These are phyloP conservation scores for Coemansia sp. DNA, from an alignment of 192 early-diverging fungal species.

Conservation along the genomic window DNA sequence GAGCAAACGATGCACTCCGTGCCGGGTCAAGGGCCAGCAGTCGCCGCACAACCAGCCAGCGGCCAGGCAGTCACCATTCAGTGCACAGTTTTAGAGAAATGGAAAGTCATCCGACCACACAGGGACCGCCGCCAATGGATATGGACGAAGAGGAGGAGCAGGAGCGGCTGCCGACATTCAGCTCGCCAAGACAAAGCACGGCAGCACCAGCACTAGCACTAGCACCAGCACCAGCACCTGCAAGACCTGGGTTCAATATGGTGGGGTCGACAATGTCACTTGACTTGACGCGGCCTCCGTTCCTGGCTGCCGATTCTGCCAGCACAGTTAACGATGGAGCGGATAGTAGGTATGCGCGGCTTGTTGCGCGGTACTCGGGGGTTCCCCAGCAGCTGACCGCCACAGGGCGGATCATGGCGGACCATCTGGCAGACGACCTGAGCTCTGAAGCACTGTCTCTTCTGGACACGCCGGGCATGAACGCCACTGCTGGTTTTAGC, in stretches of 20 bases:
- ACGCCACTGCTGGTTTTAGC: constrained; percentile 23
- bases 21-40: not conserved
- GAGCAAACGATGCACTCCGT: constrained; percentile 5
- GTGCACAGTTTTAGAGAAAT: not conserved
- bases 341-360: constrained; percentile 23
- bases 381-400: not conserved
- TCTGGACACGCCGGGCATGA: constrained; percentile 24
- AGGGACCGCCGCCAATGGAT: too few relatives aligned
- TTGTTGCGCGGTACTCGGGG: constrained; percentile 35
- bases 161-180: constrained; percentile 24
- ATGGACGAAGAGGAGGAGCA: not conserved
- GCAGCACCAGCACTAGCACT: too few relatives aligned
- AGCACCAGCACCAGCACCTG: too few relatives aligned
- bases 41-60: constrained; percentile 4
- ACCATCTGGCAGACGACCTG: not conserved
- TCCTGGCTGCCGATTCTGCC: constrained; percentile 1
- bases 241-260: not conserved
- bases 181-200: constrained; percentile 14
- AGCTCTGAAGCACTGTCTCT: constrained; percentile 26
- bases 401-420: not conserved
- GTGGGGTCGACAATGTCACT: not conserved
- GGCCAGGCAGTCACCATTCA: constrained; percentile 21
- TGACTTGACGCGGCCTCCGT: not conserved
- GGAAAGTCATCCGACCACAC: not conserved
- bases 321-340: constrained; percentile 5